These are phyloP conservation scores for Ascochyta fabae DNA, from an alignment of 2,329 filamentous ascomycete genomes.

Conservation along the genomic window DNA sequence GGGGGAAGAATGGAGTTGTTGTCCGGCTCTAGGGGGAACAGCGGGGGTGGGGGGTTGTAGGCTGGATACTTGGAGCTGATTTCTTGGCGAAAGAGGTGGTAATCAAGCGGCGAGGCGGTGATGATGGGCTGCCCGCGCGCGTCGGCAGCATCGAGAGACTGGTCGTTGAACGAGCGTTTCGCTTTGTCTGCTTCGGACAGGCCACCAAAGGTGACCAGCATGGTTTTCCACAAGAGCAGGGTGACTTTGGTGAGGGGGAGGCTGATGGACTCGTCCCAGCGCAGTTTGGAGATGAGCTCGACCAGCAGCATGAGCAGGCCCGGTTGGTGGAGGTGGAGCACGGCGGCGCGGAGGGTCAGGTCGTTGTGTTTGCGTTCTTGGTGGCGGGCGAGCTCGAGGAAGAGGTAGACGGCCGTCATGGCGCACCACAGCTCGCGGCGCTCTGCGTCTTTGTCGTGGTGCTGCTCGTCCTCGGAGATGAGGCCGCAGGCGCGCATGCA, in stretches of 20 bases:
- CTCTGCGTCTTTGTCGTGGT: conserved; percentile 48
- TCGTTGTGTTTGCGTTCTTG: conserved; percentile 51
- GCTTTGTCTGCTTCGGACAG: conserved; percentile 73
- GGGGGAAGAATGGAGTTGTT: conserved; percentile 90
- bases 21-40: conserved; percentile 85
- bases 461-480: conserved; percentile 32
- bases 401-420: conserved; percentile 57
- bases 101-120: conserved; percentile 92
- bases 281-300: conserved; percentile 58
- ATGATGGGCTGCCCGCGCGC: conserved; percentile 76
- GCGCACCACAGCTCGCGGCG: conserved; percentile 57
- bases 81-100: conserved; percentile 94
- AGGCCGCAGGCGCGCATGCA: conserved; percentile 42
- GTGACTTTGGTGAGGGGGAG: conserved; percentile 67
- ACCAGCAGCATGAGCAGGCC: conserved; percentile 75
- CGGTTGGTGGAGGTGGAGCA: conserved; percentile 56
- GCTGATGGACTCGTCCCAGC: conserved; percentile 66
- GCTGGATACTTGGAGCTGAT: conserved; percentile 97
- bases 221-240: conserved; percentile 88
- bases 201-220: conserved; percentile 85
- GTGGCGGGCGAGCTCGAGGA: conserved; percentile 54
- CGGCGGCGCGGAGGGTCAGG: conserved; percentile 56
- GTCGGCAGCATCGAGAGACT: conserved; percentile 59
- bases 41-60: conserved; percentile 84
- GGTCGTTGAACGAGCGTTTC: conserved; percentile 73